Evolutionary conservation across 164 flowering plant genomes (phyloP).

Genomic region (Vitis amurensis): DNA sequence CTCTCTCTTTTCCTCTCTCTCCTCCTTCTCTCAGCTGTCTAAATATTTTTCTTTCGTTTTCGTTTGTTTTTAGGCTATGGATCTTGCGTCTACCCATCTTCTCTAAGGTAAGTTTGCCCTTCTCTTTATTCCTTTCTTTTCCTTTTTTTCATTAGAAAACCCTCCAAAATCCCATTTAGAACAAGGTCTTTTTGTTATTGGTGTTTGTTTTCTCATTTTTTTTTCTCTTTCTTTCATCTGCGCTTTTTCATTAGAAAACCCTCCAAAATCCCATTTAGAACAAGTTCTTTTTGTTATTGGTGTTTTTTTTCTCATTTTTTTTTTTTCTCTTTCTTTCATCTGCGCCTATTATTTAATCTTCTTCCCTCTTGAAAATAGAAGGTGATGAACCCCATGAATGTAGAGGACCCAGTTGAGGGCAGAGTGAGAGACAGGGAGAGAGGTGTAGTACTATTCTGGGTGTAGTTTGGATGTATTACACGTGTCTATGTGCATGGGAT

Average conservation of each 20-base stretch:
- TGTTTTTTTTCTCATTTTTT: background rate
- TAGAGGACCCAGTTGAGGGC: too few species aligned
- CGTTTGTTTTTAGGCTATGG: conserved; percentile 63
- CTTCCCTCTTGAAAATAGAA: too few species aligned
- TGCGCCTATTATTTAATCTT: background rate
- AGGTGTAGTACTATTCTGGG: too few species aligned
- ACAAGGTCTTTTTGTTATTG: too few species aligned
- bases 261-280: too few species aligned
- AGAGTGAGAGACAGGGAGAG: too few species aligned
- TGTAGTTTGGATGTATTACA: conserved; percentile 3
- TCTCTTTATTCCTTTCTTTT: background rate
- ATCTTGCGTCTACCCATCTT: conserved; percentile 79
- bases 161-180: too few species aligned
- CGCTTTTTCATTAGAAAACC: background rate
- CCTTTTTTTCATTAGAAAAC: background rate
- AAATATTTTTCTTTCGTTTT: background rate
- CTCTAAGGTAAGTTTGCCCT: conserved; percentile 53
- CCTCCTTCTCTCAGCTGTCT: background rate
- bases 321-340: conserved; percentile 11
- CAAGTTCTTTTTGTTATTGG: too few species aligned
- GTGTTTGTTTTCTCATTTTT: background rate
- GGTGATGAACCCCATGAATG: too few species aligned
- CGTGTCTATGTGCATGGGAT: conserved; percentile 10
- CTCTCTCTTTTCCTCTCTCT: background rate
- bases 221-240: conserved; percentile 11